Evolutionary conservation across 805 yeast genomes (phyloP).

Genomic region (Metschnikowia kunwiensis): DNA sequence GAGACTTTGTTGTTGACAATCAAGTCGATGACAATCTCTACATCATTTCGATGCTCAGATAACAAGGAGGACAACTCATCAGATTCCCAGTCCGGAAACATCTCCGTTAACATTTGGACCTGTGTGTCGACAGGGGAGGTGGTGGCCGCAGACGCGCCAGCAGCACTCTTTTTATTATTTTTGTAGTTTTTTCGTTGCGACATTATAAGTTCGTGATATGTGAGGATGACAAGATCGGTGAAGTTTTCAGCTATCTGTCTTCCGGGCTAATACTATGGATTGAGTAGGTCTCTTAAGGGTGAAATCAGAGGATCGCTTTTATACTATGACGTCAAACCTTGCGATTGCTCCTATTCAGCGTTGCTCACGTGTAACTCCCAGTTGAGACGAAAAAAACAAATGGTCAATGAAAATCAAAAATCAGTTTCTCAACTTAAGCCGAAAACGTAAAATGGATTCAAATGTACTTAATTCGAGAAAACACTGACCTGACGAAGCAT

Average conservation of each 20-base stretch:
- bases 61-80: conserved; percentile 79
- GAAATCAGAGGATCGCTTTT: conserved; percentile 7
- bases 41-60: conserved; percentile 66
- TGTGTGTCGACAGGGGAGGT: conserved; percentile 15
- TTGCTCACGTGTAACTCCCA: conserved; percentile 6
- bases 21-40: conserved; percentile 78
- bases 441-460: conserved; percentile 1
- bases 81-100: conserved; percentile 92
- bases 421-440: conserved; percentile 5
- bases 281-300: not conserved
- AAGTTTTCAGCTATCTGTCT: not conserved
- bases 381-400: not conserved
- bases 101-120: conserved; percentile 65
- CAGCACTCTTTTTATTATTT: conserved; percentile 12
- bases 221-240: conserved; percentile 1
- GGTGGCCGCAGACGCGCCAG: conserved; percentile 10
- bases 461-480: conserved; percentile 1
- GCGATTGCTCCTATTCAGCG: conserved; percentile 3
- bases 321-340: conserved; percentile 7
- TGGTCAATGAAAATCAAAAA: not conserved
- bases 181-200: conserved; percentile 21
- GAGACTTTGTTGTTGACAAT: conserved; percentile 87
- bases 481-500: not conserved
- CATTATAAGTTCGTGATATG: conserved; percentile 11
- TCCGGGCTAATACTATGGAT: no score